These are phyloP conservation scores for Filosporella fistucella DNA, from an alignment of 495 filamentous ascomycete species.

Conservation along the genomic window DNA sequence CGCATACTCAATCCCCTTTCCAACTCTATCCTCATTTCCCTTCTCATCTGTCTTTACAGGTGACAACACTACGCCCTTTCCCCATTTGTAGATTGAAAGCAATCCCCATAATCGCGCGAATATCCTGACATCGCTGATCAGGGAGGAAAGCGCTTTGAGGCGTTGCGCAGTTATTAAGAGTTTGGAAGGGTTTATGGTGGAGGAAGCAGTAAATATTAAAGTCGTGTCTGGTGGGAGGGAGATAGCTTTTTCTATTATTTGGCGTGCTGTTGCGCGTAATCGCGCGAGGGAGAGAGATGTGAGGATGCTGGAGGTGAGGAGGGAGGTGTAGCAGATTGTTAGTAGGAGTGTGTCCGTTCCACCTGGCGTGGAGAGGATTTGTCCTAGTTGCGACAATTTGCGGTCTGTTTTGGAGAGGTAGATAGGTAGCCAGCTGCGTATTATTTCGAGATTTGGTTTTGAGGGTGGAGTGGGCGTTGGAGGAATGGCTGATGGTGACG, in stretches of 20 bases:
- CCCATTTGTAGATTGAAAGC: slow-evolving; percentile 74
- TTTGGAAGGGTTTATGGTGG: slow-evolving; percentile 35
- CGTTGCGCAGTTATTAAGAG: slow-evolving; percentile 30
- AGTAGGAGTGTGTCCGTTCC: slow-evolving; percentile 59
- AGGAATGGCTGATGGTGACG: slow-evolving; percentile 13
- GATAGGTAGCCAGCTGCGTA: slow-evolving; percentile 25
- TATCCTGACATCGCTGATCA: slow-evolving; percentile 62
- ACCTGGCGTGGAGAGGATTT: slow-evolving; percentile 51
- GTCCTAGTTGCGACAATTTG: slow-evolving; percentile 46
- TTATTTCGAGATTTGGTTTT: slow-evolving; percentile 11
- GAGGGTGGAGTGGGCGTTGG: not conserved
- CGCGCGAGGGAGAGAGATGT: slow-evolving; percentile 15
- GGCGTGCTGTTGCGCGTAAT: slow-evolving; percentile 5
- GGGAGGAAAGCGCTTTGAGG: slow-evolving; percentile 41
- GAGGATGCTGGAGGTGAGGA: slow-evolving; percentile 41
- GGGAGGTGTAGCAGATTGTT: slow-evolving; percentile 60
- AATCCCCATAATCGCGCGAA: slow-evolving; percentile 78
- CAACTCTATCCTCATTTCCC: slow-evolving; percentile 33
- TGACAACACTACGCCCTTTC: slow-evolving; percentile 37
- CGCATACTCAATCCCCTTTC: slow-evolving; percentile 45
- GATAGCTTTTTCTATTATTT: slow-evolving; percentile 17
- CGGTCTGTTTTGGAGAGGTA: slow-evolving; percentile 35
- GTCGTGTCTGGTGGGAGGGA: slow-evolving; percentile 20
- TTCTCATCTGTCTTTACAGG: slow-evolving; percentile 22
- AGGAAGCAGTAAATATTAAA: slow-evolving; percentile 11